Conservation (phyloP, 2,329 filamentous ascomycete genomes). For the Hypomyces rosellus region DNA sequence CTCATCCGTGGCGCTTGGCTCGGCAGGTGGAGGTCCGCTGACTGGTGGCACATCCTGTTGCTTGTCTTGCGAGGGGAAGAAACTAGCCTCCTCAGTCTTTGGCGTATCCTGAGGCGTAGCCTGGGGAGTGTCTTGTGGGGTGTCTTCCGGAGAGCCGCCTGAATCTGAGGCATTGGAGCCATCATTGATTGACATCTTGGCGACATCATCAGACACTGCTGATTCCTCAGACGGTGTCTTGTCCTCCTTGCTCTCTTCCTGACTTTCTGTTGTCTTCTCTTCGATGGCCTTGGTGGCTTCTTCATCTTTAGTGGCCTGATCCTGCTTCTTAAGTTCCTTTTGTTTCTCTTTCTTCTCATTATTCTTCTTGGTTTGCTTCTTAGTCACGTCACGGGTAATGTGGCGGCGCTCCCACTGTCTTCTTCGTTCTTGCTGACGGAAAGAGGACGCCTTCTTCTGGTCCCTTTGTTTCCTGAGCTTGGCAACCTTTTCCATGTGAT, state of each 20-base stretch:
- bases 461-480: conserved; percentile 44
- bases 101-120: conserved; percentile 20
- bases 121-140: conserved; percentile 14
- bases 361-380: conserved; percentile 35
- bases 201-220: conserved; percentile 13
- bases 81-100: conserved; percentile 23
- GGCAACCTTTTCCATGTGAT: conserved; percentile 43
- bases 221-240: conserved; percentile 15
- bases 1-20: conserved; percentile 13
- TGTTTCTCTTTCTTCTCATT: conserved; percentile 27
- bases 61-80: conserved; percentile 17
- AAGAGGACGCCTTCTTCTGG: conserved; percentile 43
- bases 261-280: background rate
- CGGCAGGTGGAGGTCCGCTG: conserved; percentile 19
- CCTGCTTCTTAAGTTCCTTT: conserved; percentile 19
- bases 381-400: conserved; percentile 35
- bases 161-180: conserved; percentile 23
- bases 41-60: conserved; percentile 30
- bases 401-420: conserved; percentile 45
- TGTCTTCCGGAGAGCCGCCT: conserved; percentile 25
- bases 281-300: conserved; percentile 12
- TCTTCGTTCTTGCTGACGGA: conserved; percentile 38
- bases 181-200: conserved; percentile 16
- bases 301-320: conserved; percentile 18
- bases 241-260: background rate